Conservation (phyloP, 108 stramenopile species). For the Stephanodiscus minutulus region DNA sequence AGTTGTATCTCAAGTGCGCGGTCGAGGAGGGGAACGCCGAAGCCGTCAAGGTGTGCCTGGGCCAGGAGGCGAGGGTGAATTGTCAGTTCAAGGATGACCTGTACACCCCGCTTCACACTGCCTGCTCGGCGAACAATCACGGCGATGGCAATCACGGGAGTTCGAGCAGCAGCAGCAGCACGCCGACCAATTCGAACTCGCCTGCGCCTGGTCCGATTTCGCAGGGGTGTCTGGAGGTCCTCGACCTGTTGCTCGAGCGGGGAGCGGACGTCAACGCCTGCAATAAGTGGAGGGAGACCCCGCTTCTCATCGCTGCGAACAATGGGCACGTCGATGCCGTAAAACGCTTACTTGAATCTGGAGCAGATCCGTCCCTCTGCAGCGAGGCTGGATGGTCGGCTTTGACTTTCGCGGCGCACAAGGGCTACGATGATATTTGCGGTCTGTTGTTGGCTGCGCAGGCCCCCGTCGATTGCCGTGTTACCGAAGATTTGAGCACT, state of each 20-base stretch:
- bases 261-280: constrained; percentile 90
- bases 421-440: constrained; percentile 91
- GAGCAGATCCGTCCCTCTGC: constrained; percentile 81
- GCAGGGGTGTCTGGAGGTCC: constrained; percentile 69
- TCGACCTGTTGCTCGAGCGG: constrained; percentile 73
- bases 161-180: constrained; percentile 32
- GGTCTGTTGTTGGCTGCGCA: constrained; percentile 64
- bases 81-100: constrained; percentile 93
- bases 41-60: constrained; percentile 75
- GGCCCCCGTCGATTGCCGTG: constrained; percentile 85
- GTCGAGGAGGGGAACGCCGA: constrained; percentile 90
- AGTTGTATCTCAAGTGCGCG: constrained; percentile 88
- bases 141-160: constrained; percentile 16
- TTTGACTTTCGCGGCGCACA: constrained; percentile 92
- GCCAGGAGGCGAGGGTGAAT: constrained; percentile 82
- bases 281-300: constrained; percentile 91
- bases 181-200: constrained; percentile 36
- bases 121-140: constrained; percentile 65
- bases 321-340: constrained; percentile 90
- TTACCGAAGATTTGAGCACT: constrained; percentile 84
- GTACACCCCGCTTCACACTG: constrained; percentile 89
- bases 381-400: constrained; percentile 91
- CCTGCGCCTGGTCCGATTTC: constrained; percentile 36
- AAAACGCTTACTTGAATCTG: constrained; percentile 71
- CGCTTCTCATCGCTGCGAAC: constrained; percentile 81